Base-by-base conservation (phyloP, 1,284 basidiomycete genomes). In the Ceratobasidium sp. region DNA sequence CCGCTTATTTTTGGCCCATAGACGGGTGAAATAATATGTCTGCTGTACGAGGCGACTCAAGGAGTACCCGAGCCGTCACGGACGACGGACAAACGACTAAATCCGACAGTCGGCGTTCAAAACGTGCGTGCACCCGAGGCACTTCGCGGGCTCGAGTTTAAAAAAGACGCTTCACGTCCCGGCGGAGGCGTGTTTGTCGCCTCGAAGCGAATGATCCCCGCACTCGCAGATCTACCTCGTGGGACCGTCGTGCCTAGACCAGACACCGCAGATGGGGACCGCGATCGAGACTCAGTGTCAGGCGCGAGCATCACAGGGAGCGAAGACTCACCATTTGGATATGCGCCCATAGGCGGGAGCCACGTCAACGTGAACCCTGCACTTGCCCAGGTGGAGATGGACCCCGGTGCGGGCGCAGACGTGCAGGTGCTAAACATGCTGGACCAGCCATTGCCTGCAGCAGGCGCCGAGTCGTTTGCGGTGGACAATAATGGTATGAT, bases 41-140 rank as follows among this genome's bases (percentile, higher is more conserved):
- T 98, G 24, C 86, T 98, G 29, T 97, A 95, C 82, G 95, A 98
- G 84, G 91, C 95, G 39, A 94, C 94, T 31, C 90, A 93, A 82
- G 74, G 74, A 62, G 75, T 77, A 2, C 78, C 78, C 16, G 75
- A 77, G 8, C 76, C 77, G 6, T 78, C 78, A 75, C 61, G 82
- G 79, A 74, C 90, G 78, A 82, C 80, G 81, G 82, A 85, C 22
- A 88, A 90, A 16, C 84, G 86, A 34, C 83, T 92, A 75, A 92
- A 92, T 78, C 92, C 92, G 7, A 92, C 91, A 0, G 88, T 88
- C 58, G 92, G 91, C 43, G 90, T 92, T 27, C 88, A 83, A 74
- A 68, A 68, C n/a, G 84, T 82, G 51, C 90, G 88, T n/a, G 68
- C 71, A 2, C 65, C 65, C 31, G 65, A 68, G 31, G 65, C 65